phyloP scores from a whole-genome alignment of 2,329 filamentous ascomycete genomes.

The Ustulina deusta region DNA sequence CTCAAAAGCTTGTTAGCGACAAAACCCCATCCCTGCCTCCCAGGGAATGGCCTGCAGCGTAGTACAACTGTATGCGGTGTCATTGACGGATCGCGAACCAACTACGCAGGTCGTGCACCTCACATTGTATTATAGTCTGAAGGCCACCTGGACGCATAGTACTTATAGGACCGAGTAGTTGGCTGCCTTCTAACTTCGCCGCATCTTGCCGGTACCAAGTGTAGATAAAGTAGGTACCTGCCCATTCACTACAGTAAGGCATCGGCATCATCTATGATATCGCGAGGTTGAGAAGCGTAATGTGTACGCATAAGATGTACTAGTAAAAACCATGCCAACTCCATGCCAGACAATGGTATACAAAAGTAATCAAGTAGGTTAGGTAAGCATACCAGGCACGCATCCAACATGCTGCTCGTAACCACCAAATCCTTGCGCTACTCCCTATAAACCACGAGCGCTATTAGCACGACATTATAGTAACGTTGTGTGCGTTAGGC shows the following conservation, averaged over 20 bases:
- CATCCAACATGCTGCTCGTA: background rate
- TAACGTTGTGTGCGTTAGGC: background rate
- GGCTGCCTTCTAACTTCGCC: slow-evolving; percentile 8
- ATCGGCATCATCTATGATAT: background rate
- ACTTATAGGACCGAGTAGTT: background rate
- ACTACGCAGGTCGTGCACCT: too few species aligned
- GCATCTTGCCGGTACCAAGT: slow-evolving; percentile 1
- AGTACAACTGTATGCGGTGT: slow-evolving; percentile 15
- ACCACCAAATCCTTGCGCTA: background rate
- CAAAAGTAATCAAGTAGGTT: background rate
- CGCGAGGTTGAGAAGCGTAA: too few species aligned
- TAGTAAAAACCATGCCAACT: background rate
- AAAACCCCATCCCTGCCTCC: slow-evolving; percentile 10
- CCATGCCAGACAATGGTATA: background rate
- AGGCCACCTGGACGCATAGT: background rate
- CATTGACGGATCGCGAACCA: slow-evolving; percentile 19
- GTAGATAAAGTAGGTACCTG: background rate
- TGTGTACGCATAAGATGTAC: too few species aligned
- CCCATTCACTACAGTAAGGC: background rate
- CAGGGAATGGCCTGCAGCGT: background rate
- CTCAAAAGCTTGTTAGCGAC: slow-evolving; percentile 10
- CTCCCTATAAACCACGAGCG: background rate
- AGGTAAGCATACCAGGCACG: background rate
- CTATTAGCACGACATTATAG: background rate
- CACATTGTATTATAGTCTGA: background rate